phyloP scores from a whole-genome alignment of 306 rosid species.

The Gastrolobium villosum region DNA sequence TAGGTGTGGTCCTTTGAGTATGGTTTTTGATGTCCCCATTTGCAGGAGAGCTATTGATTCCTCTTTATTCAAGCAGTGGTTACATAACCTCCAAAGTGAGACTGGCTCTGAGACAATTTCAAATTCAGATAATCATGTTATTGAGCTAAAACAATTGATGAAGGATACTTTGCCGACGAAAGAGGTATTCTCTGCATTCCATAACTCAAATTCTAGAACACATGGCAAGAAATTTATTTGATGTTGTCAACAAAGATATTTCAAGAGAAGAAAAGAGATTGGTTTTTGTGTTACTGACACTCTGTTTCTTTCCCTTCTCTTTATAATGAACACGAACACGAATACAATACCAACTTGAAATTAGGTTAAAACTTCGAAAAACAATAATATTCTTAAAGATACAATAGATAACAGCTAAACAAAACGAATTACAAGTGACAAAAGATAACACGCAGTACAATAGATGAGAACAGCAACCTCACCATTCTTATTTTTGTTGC shows the following conservation, averaged over 20 bases:
- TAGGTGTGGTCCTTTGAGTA: neutral
- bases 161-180: neutral
- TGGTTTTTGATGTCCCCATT: constrained; percentile 15
- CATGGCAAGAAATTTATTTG: constrained; percentile 5
- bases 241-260: constrained; percentile 11
- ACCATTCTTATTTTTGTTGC: no score
- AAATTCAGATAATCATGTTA: constrained; percentile 72
- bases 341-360: no score
- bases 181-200: constrained; percentile 12
- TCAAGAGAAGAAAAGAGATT: no score
- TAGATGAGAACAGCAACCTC: no score
- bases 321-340: no score
- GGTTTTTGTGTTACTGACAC: no score
- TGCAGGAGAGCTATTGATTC: constrained; percentile 88
- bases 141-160: neutral
- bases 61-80: constrained; percentile 87
- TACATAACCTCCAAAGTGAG: constrained; percentile 77
- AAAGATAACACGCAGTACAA: no score
- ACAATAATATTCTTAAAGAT: no score
- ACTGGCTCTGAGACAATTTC: constrained; percentile 69
- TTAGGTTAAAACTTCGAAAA: no score
- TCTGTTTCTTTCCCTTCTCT: no score
- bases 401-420: no score
- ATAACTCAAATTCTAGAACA: neutral
- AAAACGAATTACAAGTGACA: no score